Base-by-base conservation (phyloP, 1,139 yeast genomes). In the Blastobotrys ciferrii region DNA sequence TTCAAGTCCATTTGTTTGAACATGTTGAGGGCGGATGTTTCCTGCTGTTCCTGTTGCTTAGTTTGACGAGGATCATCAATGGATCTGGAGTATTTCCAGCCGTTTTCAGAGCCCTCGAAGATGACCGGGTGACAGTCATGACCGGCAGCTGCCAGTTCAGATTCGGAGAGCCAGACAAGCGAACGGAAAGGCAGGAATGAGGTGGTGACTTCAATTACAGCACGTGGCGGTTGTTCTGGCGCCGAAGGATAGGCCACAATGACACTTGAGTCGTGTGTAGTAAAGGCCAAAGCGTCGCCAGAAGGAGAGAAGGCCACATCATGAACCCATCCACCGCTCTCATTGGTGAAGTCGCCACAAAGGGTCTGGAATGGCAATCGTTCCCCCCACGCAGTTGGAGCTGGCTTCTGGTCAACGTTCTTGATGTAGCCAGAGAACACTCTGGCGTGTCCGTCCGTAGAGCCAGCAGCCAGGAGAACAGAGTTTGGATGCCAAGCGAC, bases 401-500 rank as follows among this genome's bases (percentile, higher is more conserved):
- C 72, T 1, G 98, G 98, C 63, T 87, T 87, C 40, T 77, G 71
- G 62, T 94, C 99, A 55, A 92, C 76, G 3, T 95, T 92, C 71
- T 94, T 94, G 65, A 94, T 77, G 66, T 77, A 94, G 13, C 95
- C 89, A n/a, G 96, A 86, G 60, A 92, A 91, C 31, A 94, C 97
- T 56, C 98, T 77, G 43, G 87, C 89, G 62, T 87, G 95, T 37
- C 97, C 96, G 66, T 94, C 98, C 14, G 97, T 87, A 20, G 96
- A 89, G 13, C 98, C 98, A 46, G 87, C 77, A 2, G 95, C 95
- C 55, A 94, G 74, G 53, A 94, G 74, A 15, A 92, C 95, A 58
- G 84, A 85, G 68, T 94, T 94, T 51, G 91, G 92, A 66, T 94
- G 98, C 99, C 99, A 94, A 53, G 84, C 85, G 47, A 92, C 76